Percentiles rank a stretch among this genome's conserved stretches.
Conservation (phyloP, 1,139 yeast species). For the Taphrina communis region DNA sequence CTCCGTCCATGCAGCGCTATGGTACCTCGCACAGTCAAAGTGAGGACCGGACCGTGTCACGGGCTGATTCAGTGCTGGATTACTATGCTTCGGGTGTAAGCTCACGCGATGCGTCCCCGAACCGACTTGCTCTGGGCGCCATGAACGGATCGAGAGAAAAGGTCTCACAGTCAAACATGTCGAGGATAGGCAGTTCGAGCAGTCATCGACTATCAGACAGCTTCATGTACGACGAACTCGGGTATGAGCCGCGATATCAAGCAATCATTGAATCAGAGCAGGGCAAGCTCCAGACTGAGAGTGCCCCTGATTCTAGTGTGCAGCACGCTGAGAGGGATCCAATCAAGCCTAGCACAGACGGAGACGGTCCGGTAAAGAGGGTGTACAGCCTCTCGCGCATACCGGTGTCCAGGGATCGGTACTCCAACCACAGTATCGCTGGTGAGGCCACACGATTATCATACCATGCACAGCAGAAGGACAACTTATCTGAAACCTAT, state of each 20-base stretch:
- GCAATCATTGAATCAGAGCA: not conserved
- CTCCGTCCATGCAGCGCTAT: slow-evolving; percentile 11
- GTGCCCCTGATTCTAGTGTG: not conserved
- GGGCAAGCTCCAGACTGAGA: not conserved
- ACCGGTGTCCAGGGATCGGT: slow-evolving; percentile 11
- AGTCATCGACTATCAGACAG: slow-evolving; percentile 1
- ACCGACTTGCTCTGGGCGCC: not conserved
- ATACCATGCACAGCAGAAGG: slow-evolving; percentile 1
- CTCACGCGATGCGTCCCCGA: not conserved
- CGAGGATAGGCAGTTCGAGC: slow-evolving; percentile 5
- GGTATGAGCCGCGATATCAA: slow-evolving; percentile 3
- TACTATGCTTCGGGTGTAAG: slow-evolving; percentile 7
- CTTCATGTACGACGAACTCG: slow-evolving; percentile 4
- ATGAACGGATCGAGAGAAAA: slow-evolving; percentile 3
- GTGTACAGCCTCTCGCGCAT: slow-evolving; percentile 11
- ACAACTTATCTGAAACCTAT: slow-evolving; percentile 1
- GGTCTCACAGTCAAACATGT: not conserved
- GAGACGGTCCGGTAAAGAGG: not conserved
- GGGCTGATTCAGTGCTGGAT: slow-evolving; percentile 15
- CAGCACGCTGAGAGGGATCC: not conserved
- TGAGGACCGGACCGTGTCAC: not conserved
- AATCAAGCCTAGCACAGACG: not conserved
- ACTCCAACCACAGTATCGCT: slow-evolving; percentile 3
- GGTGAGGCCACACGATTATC: slow-evolving; percentile 12
- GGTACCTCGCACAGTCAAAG: not conserved